These are phyloP conservation scores for Cyclanthera cordifolia DNA, from an alignment of 306 rosid genomes.

Conservation along the genomic window DNA sequence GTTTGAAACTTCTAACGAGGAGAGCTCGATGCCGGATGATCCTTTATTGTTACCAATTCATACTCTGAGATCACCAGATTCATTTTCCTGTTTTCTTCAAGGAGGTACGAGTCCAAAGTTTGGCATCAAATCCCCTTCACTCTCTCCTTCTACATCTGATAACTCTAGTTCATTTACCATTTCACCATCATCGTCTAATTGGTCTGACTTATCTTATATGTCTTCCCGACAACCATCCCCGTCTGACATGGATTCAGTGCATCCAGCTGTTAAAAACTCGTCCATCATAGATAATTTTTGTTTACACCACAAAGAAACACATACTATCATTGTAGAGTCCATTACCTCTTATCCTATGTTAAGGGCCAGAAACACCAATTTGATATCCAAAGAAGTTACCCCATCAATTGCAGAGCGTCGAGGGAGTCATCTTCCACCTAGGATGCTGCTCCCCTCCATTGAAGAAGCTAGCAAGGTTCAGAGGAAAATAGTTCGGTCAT, in stretches of 20 bases:
- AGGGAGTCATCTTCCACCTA: conserved; percentile 77
- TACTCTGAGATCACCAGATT: conserved; percentile 37
- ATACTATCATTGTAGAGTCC: conserved; percentile 28
- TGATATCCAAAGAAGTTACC: conserved; percentile 26
- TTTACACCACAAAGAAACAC: conserved; percentile 29
- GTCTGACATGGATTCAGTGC: conserved; percentile 48
- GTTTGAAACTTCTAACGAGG: conserved; percentile 22
- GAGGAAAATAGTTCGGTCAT: conserved; percentile 41
- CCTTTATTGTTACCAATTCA: conserved; percentile 32
- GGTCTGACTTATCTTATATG: conserved; percentile 66
- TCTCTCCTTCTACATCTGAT: conserved; percentile 77
- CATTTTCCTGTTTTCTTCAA: conserved; percentile 41
- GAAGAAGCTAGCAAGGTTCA: conserved; percentile 37
- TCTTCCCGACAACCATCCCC: conserved; percentile 75
- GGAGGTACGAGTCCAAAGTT: conserved; percentile 36
- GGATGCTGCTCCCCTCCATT: conserved; percentile 48
- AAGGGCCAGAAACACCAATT: conserved; percentile 20
- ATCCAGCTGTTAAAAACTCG: conserved; percentile 32
- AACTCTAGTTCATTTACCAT: conserved; percentile 58
- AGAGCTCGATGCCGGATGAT: conserved; percentile 21
- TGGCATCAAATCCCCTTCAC: conserved; percentile 50
- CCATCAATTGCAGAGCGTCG: conserved; percentile 87
- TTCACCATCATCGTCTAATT: conserved; percentile 77
- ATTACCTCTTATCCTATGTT: conserved; percentile 22
- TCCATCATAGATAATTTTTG: conserved; percentile 30